phyloP scores from a whole-genome alignment of 192 early-diverging fungal species.

The Diversispora eburnea region DNA sequence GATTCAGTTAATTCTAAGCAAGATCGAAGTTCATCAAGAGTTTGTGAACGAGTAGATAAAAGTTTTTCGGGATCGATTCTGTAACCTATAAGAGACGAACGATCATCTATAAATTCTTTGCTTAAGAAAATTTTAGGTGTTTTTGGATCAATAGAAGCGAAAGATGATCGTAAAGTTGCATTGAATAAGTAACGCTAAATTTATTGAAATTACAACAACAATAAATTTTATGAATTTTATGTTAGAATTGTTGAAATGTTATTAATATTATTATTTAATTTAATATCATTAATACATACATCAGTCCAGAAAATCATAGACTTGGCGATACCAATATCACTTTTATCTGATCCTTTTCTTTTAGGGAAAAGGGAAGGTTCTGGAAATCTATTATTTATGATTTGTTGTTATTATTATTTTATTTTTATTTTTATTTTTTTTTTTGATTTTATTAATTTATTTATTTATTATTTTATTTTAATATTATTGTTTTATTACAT shows the following conservation, averaged over 20 bases:
- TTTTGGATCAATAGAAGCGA: background rate
- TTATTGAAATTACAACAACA: background rate
- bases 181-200: background rate
- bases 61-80: conserved; percentile 26
- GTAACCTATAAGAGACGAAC: conserved; percentile 23
- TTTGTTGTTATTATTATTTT: too few relatives aligned
- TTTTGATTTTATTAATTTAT: too few relatives aligned
- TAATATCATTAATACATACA: conserved; percentile 26
- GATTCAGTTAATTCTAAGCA: conserved; percentile 34
- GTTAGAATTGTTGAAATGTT: too few relatives aligned
- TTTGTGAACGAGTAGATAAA: conserved; percentile 13
- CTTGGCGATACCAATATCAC: conserved; percentile 20
- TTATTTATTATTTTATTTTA: too few relatives aligned
- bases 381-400: conserved; percentile 1
- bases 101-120: conserved; percentile 31
- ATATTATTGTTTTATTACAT: too few relatives aligned
- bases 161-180: background rate
- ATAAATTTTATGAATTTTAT: too few relatives aligned
- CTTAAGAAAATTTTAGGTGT: conserved; percentile 29
- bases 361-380: conserved; percentile 26
- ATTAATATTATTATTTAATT: too few relatives aligned
- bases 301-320: conserved; percentile 33
- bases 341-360: conserved; percentile 23
- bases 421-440: too few relatives aligned
- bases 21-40: conserved; percentile 28